phyloP scores from a whole-genome alignment of 2,329 filamentous ascomycete genomes.

The Ophiostoma perfectum region DNA sequence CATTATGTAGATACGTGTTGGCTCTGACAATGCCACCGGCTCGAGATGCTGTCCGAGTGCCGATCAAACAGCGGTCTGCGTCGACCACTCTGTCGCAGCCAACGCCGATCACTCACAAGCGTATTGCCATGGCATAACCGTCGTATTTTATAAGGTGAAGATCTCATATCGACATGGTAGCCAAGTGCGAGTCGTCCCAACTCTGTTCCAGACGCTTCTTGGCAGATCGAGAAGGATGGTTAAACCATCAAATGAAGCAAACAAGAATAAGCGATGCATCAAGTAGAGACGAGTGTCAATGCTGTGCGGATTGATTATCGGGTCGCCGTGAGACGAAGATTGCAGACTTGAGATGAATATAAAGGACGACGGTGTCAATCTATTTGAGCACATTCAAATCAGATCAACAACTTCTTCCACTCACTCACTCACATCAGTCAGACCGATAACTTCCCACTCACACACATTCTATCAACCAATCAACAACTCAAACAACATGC shows the following conservation, averaged over 20 bases:
- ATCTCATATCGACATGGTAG: not conserved
- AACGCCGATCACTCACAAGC: not conserved
- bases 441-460: too few relatives aligned
- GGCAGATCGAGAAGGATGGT: conserved; percentile 23
- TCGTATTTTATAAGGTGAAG: too few relatives aligned
- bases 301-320: not conserved
- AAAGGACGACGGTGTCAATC: not conserved
- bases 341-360: not conserved
- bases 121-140: too few relatives aligned
- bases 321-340: not conserved
- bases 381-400: not conserved
- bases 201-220: conserved; percentile 27
- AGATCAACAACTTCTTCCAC: not conserved
- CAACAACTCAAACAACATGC: conserved; percentile 26
- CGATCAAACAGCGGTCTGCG: not conserved
- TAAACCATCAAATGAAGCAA: conserved; percentile 5
- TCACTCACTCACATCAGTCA: not conserved
- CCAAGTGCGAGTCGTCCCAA: conserved; percentile 13
- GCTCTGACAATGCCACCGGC: not conserved
- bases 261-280: not conserved
- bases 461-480: too few relatives aligned
- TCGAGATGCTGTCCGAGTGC: conserved; percentile 7
- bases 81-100: not conserved
- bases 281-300: not conserved
- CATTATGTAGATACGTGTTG: not conserved